phyloP scores from a whole-genome alignment of 352 stramenopile genomes.

The Globisporangium abappressorium region DNA sequence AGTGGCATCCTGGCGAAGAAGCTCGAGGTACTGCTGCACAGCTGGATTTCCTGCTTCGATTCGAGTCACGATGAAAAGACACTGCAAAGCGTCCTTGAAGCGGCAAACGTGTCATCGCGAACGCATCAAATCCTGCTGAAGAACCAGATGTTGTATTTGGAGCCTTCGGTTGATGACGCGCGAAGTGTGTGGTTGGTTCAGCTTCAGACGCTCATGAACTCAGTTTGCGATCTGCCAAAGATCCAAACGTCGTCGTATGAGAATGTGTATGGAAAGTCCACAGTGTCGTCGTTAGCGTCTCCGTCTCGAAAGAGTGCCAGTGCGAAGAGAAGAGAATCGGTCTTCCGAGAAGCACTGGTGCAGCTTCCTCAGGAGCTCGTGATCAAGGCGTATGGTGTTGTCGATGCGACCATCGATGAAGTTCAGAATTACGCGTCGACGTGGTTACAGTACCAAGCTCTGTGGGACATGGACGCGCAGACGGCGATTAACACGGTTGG shows the following conservation, averaged over 20 bases:
- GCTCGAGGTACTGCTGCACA: constrained; percentile 53
- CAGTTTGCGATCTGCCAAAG: constrained; percentile 92
- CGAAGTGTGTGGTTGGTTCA: constrained; percentile 86
- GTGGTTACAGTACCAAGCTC: constrained; percentile 98
- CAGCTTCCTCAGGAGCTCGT: constrained; percentile 65
- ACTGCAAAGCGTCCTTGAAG: constrained; percentile 42
- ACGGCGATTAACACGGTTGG: constrained; percentile 92
- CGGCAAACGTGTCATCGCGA: constrained; percentile 38
- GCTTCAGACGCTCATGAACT: constrained; percentile 93
- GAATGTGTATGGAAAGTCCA: constrained; percentile 79
- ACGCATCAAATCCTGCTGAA: constrained; percentile 94
- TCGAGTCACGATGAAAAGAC: constrained; percentile 58
- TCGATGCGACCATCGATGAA: constrained; percentile 78
- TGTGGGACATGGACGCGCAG: constrained; percentile 98
- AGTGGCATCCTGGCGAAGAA: constrained; percentile 82
- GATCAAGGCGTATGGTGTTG: constrained; percentile 66
- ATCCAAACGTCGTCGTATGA: constrained; percentile 86
- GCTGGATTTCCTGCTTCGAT: constrained; percentile 72
- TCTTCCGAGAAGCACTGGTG: constrained; percentile 69
- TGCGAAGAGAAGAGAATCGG: constrained; percentile 53
- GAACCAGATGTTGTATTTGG: constrained; percentile 96
- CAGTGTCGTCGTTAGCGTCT: constrained; percentile 54
- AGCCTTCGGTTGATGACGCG: constrained; percentile 93
- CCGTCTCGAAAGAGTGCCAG: constrained; percentile 57
- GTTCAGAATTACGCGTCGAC: constrained; percentile 92